Percentiles rank a stretch among this genome's conserved stretches.
These are phyloP conservation scores for Acacia acuminata DNA, from an alignment of 306 rosid species.

Conservation along the genomic window DNA sequence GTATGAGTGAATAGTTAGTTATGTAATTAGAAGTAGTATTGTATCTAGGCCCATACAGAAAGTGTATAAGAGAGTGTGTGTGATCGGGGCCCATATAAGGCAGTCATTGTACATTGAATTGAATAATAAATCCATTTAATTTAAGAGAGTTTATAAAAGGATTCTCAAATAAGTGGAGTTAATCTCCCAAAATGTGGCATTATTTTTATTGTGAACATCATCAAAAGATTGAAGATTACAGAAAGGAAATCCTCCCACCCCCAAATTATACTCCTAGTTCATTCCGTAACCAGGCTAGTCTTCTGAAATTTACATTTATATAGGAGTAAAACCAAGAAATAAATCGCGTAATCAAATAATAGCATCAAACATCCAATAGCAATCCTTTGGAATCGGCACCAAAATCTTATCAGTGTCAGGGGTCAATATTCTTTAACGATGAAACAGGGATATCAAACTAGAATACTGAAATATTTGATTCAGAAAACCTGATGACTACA, in stretches of 20 bases:
- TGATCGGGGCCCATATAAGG: too few relatives aligned
- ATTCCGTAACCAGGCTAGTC: neutral
- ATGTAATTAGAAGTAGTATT: too few relatives aligned
- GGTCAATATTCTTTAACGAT: neutral
- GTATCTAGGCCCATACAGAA: too few relatives aligned
- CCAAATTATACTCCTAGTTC: neutral
- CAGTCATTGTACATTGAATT: too few relatives aligned
- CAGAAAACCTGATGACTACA: neutral
- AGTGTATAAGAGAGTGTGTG: too few relatives aligned
- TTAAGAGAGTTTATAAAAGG: too few relatives aligned
- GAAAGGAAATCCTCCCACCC: neutral
- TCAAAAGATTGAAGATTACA: neutral
- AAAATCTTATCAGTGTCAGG: neutral
- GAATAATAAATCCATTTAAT: too few relatives aligned
- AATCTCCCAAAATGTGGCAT: too few relatives aligned
- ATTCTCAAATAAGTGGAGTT: too few relatives aligned
- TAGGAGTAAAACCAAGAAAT: neutral
- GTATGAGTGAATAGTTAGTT: too few relatives aligned
- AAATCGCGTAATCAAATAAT: neutral
- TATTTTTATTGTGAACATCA: neutral
- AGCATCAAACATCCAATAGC: neutral
- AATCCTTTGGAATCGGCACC: neutral
- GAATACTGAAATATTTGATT: neutral
- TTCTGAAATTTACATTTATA: neutral
- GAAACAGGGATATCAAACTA: neutral